Evolutionary conservation across 2,329 filamentous ascomycete species (phyloP).

Genomic region (Curvularia spicifera): DNA sequence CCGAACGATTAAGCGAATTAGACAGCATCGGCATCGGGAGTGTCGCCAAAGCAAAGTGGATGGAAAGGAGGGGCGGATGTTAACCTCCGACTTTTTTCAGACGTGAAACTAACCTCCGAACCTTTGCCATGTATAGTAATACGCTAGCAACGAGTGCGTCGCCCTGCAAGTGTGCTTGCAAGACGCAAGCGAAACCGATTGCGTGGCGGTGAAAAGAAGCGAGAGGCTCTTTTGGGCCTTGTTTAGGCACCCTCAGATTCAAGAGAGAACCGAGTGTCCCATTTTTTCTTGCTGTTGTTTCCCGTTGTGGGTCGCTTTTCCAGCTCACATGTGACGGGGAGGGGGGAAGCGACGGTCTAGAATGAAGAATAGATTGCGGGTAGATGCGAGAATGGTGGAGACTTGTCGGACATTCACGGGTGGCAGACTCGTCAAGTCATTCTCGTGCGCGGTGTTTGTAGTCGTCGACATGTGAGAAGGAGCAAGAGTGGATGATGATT

Average conservation of each 20-base stretch:
- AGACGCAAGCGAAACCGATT: conserved; percentile 3
- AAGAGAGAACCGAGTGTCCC: conserved; percentile 1
- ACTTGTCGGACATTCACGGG: conserved; percentile 14
- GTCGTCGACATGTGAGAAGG: conserved; percentile 7
- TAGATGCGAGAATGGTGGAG: conserved; percentile 3
- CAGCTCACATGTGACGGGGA: conserved; percentile 7
- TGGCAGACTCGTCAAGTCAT: background rate
- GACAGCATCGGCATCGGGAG: background rate
- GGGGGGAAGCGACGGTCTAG: conserved; percentile 4
- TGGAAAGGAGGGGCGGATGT: background rate
- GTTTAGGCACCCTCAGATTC: conserved; percentile 4
- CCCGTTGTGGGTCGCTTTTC: conserved; percentile 5
- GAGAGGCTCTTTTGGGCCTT: background rate
- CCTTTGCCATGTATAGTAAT: background rate
- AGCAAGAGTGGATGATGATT: conserved; percentile 7
- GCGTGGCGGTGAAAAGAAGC: conserved; percentile 10
- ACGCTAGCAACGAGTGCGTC: conserved; percentile 8
- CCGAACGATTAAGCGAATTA: conserved; percentile 2
- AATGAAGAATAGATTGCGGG: conserved; percentile 7
- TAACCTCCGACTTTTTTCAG: background rate
- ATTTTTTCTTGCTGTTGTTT: background rate
- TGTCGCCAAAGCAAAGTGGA: background rate
- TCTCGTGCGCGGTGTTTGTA: conserved; percentile 14
- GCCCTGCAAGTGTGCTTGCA: background rate
- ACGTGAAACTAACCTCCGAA: background rate